A percentile compares a stretch with the other conserved stretches of the same genome.
Conservation (phyloP, 805 yeast species). For the Metschnikowia lochheadii region DNA sequence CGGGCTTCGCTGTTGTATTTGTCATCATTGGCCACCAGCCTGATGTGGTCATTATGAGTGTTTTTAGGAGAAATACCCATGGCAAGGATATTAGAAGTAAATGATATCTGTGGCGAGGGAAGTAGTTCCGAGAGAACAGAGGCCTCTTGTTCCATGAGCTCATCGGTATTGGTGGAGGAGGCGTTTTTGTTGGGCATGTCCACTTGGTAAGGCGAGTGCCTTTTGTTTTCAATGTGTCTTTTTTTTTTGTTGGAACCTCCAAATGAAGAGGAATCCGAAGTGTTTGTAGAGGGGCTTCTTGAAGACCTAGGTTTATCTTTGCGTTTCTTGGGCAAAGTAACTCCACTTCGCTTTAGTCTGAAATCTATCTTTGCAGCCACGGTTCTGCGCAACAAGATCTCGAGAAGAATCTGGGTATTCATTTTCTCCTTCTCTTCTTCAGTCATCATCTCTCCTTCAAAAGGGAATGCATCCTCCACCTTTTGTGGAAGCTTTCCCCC, state of each 20-base stretch:
- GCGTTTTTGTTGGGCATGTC: neutral
- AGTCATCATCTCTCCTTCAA: conserved; percentile 24
- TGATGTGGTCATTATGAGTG: neutral
- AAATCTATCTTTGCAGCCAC: conserved; percentile 39
- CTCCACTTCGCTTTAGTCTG: conserved; percentile 20
- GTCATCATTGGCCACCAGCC: neutral
- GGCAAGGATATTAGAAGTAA: conserved; percentile 3
- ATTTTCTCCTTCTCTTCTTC: conserved; percentile 25
- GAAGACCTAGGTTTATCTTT: neutral
- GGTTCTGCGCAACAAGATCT: conserved; percentile 37
- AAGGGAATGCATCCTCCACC: conserved; percentile 28
- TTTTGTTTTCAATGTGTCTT: neutral
- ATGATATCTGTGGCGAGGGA: conserved; percentile 37
- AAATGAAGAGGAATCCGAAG: neutral
- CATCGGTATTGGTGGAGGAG: conserved; percentile 25
- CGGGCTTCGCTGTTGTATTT: neutral
- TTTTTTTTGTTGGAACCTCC: neutral
- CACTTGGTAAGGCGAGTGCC: neutral
- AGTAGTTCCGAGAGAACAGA: conserved; percentile 30
- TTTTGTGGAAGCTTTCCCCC: conserved; percentile 22
- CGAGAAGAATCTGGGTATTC: conserved; percentile 32
- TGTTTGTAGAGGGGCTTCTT: neutral
- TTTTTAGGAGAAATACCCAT: neutral
- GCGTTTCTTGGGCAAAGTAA: neutral
- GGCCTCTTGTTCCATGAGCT: conserved; percentile 28